Evolutionary conservation across 1,139 yeast genomes (phyloP).

Genomic region (Yamadazyma mexicana): DNA sequence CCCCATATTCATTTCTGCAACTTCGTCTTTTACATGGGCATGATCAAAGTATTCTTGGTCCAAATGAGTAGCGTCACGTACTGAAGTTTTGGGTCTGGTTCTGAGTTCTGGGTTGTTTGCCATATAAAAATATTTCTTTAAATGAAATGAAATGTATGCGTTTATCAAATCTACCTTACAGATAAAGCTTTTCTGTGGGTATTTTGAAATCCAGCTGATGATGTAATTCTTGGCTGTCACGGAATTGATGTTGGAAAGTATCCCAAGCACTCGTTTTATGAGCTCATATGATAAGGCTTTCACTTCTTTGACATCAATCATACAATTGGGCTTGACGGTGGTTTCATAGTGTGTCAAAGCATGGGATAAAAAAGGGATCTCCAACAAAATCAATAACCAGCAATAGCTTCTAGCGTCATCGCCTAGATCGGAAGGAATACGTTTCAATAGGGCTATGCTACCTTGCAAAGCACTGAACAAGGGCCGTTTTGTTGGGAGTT

Average conservation of each 20-base stretch:
- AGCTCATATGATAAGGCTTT: constrained; percentile 61
- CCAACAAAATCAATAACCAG: constrained; percentile 63
- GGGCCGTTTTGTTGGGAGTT: constrained; percentile 62
- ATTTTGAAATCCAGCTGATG: constrained; percentile 58
- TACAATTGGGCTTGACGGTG: constrained; percentile 13
- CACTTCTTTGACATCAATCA: constrained; percentile 52
- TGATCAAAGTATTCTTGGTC: constrained; percentile 23
- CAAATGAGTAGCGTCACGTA: not conserved
- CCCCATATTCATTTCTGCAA: constrained; percentile 14
- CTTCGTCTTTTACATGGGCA: constrained; percentile 19
- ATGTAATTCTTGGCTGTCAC: constrained; percentile 42
- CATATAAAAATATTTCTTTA: constrained; percentile 40
- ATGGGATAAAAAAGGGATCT: constrained; percentile 56
- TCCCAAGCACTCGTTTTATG: constrained; percentile 64
- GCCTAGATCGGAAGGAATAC: constrained; percentile 34
- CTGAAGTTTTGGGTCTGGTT: constrained; percentile 8
- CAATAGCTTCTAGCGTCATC: constrained; percentile 39
- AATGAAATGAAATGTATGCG: constrained; percentile 63
- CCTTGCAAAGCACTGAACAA: constrained; percentile 52
- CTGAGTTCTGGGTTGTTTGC: constrained; percentile 34
- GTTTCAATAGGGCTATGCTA: constrained; percentile 46
- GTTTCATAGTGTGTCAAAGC: constrained; percentile 37
- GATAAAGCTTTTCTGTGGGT: constrained; percentile 38
- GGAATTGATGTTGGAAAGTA: constrained; percentile 53
- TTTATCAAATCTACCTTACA: constrained; percentile 57